These are phyloP conservation scores for Clonostachys sp. DNA, from an alignment of 2,329 filamentous ascomycete species.

Conservation along the genomic window DNA sequence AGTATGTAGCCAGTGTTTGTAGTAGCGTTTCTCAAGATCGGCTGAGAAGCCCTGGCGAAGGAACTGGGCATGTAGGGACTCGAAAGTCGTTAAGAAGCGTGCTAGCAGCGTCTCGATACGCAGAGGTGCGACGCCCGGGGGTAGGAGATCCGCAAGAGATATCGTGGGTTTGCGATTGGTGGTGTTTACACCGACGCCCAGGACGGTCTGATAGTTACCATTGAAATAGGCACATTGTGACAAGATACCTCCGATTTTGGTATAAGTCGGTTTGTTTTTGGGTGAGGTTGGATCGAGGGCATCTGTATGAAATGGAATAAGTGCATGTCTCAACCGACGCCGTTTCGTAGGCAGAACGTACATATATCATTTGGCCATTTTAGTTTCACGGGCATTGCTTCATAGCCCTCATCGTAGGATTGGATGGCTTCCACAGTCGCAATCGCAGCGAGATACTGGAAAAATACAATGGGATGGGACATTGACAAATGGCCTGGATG, in stretches of 20 bases:
- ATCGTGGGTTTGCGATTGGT: slow-evolving; percentile 83
- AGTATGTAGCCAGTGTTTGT: slow-evolving; percentile 80
- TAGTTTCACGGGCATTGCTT: slow-evolving; percentile 71
- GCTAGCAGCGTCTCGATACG: slow-evolving; percentile 78
- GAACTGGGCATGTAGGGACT: slow-evolving; percentile 73
- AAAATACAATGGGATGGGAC: slow-evolving; percentile 79
- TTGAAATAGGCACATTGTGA: slow-evolving; percentile 81
- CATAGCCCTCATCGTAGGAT: slow-evolving; percentile 72
- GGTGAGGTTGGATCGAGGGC: slow-evolving; percentile 54
- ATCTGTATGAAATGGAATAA: slow-evolving; percentile 33
- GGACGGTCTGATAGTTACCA: slow-evolving; percentile 76
- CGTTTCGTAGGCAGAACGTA: slow-evolving; percentile 25
- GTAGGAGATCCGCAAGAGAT: slow-evolving; percentile 71
- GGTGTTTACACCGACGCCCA: slow-evolving; percentile 84
- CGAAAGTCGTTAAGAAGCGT: slow-evolving; percentile 72
- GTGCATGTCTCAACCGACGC: slow-evolving; percentile 15
- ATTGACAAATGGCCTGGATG: slow-evolving; percentile 71
- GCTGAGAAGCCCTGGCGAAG: slow-evolving; percentile 68
- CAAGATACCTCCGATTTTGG: slow-evolving; percentile 91
- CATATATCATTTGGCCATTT: slow-evolving; percentile 99
- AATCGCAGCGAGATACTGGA: slow-evolving; percentile 89
- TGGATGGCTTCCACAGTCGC: slow-evolving; percentile 82
- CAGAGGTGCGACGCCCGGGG: slow-evolving; percentile 47
- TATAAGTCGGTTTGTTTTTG: slow-evolving; percentile 40
- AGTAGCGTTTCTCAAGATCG: slow-evolving; percentile 72